Conservation (phyloP, 768 basidiomycete genomes). For the Rhizopogon vesiculosus region DNA sequence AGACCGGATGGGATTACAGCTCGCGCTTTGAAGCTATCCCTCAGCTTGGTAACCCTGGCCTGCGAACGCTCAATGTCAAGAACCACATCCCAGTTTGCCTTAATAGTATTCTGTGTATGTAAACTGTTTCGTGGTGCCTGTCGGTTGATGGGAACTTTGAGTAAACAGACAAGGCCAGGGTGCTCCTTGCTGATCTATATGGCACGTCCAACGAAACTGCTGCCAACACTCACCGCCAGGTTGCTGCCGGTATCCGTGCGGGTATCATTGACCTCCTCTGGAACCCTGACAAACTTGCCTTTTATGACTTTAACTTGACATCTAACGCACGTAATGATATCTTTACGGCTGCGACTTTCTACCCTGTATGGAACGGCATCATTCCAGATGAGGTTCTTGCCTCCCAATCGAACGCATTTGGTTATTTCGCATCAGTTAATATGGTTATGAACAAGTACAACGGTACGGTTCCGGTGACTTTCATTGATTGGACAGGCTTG, state of each 20-base stretch:
- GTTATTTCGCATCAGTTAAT: conserved; percentile 70
- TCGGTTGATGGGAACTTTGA: conserved; percentile 1
- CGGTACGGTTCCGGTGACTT: conserved; percentile 80
- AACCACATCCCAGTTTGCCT: conserved; percentile 71
- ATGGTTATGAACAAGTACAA: conserved; percentile 83
- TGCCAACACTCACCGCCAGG: conserved; percentile 44
- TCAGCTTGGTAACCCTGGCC: conserved; percentile 41
- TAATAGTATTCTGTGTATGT: conserved; percentile 81
- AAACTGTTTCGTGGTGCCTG: background rate
- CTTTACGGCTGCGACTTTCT: conserved; percentile 75
- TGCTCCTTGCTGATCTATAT: conserved; percentile 60
- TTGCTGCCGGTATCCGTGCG: conserved; percentile 52
- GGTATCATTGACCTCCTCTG: conserved; percentile 86
- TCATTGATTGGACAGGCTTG: conserved; percentile 63
- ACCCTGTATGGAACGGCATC: conserved; percentile 86
- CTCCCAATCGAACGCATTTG: conserved; percentile 57
- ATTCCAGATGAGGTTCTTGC: conserved; percentile 64
- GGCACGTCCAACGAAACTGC: conserved; percentile 37
- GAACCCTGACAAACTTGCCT: conserved; percentile 78
- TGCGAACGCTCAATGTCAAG: conserved; percentile 69
- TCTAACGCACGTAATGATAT: conserved; percentile 58
- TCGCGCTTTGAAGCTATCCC: conserved; percentile 37
- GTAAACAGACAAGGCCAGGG: conserved; percentile 56
- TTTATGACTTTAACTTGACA: conserved; percentile 86
- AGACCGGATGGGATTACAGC: conserved; percentile 54